Evolutionary conservation across 164 flowering plant genomes (phyloP), one percentile per base, ranked within the genome.

Genomic region (Dillenia suffruticosa): DNA sequence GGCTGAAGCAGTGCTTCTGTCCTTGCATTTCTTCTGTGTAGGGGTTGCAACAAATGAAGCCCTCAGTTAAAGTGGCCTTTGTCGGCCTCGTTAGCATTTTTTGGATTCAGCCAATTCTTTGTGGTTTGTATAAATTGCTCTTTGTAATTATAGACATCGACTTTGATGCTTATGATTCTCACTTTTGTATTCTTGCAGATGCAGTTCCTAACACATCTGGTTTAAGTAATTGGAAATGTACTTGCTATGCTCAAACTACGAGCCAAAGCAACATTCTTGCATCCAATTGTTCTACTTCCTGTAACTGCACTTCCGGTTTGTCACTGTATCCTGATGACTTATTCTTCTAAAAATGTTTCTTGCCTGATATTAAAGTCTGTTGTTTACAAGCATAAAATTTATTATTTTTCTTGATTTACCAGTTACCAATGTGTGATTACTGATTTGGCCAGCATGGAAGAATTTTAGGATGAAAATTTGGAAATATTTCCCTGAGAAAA

Each of bases 271-370:
- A 51, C 64, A 12, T 65, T 58, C 54, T 65, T 56, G 68, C 62
- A 58, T 47, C 76, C 22, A 82, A 84, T 66, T 91, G 97, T 68
- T 80, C 86, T 44, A 58, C 81, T 32, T 80, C 88, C 52, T 88
- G 97, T 66, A 76, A 82, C 73, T 90, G 97, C 72, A 79, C 48
- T 69, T 81, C 72, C 66, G 89, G 96, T 89, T 77, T 65, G 51
- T 49, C 57, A 22, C 60, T 53, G 16, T 32, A 51, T 64, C 32
- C 59, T 51, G 15, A 43, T 59, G 54, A 44, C 19, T 47, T 54
- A 48, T 48, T 5, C 5, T 10, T 11, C 15, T 8, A 59, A 4
- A 5, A 24, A 22, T 3, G 13, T 24, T 24, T 56, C 13, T 11
- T 40, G 40, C n/a, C 40, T 11, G 13, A n/a, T 44, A 46, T 10